Base-by-base conservation (phyloP, 306 rosid species). In the Amphicarpaea edgeworthii region DNA sequence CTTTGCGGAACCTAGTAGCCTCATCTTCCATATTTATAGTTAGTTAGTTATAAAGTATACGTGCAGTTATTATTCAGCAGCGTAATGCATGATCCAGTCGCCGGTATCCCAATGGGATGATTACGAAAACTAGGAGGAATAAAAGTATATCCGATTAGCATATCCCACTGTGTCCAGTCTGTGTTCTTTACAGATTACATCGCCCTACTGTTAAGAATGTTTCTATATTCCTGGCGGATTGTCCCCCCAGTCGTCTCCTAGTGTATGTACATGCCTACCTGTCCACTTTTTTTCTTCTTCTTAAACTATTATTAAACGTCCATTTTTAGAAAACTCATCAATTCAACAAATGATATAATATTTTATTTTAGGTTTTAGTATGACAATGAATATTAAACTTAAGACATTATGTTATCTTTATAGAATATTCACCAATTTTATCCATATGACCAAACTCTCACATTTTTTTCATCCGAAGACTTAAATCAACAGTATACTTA, bases 91-190 rank as follows among this genome's bases (percentile, higher is more conserved):
- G 69, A 30, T 59, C 34, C n/a, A 4, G 45, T 7, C 40, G 4
- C 45, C 28, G 4, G 5, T 38, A 40, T 12, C 6, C 62, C 28
- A 7, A 30, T 14, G 47, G 32, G 79, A 76, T 42, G 81, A 65
- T 73, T 51, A 77, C 78, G 45, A 78, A 64, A 71, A 78, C 50
- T 16, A 55, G 43, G 60, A 42, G 75, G 93, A 40, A 87, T 79
- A 78, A 79, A 77, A 38, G 81, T 59, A 88, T 86, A 89, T 87
- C 62, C 83, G 0, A 38, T 0, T 1, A 81, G 90, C 16, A 91
- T 86, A 91, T 91, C 88, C 34, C 21, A 58, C 19, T 58, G 38
- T 28, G 7, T 30, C 8, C 8, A 37, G 38, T 73, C 7, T 21
- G 10, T 10, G 5, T 17, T 0, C 3, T 3, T 30, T 9, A 15